Base-by-base conservation (phyloP, 1,284 basidiomycete species). In the Pisolithus thermaeus region DNA sequence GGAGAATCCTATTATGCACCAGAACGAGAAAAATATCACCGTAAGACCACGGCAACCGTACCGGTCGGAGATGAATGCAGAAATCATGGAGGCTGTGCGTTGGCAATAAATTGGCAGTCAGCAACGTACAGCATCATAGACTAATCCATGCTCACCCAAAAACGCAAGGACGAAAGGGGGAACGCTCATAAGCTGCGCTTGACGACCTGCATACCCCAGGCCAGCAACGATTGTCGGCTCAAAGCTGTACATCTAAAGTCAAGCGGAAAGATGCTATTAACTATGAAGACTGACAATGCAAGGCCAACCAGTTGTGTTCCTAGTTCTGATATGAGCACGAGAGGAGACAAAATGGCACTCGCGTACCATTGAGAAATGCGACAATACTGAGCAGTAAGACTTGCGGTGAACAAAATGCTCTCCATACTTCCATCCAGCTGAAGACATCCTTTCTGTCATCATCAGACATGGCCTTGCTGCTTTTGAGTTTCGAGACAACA, bases 101-200 rank as follows among this genome's bases (percentile, higher is more conserved):
- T 36, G n/a, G 4, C 32, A 14, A 6, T 35, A 14, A 12, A 35
- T 35, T 14, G 12, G 32, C 36, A 40, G 16, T 30, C 23, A 43
- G 35, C 1, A 43, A 41, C 43, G 40, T 18, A 7, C 23, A 14
- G 14, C 45, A n/a, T 6, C 25, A 14, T n/a, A 28, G 6, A 28
- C 14, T 14, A 22, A n/a, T 22, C 12, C 30, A 14, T 36, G 56
- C 58, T 22, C 48, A 77, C 75, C 60, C 18, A 70, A 61, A 56
- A 77, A 79, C 9, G 75, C 74, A 16, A 64, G 59, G 2, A 69
- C 73, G 39, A 75, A 79, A 0, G 77, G 77, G 25, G 74, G 76
- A 4, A 77, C 76, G 23, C 70, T 76, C 72, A 76, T 71, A 11
- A 79, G 66, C 50, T 79, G 78, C 16, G 76, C 74, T 4, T 59